phyloP scores from a whole-genome alignment of 805 yeast species.

The Teunomyces stri region DNA sequence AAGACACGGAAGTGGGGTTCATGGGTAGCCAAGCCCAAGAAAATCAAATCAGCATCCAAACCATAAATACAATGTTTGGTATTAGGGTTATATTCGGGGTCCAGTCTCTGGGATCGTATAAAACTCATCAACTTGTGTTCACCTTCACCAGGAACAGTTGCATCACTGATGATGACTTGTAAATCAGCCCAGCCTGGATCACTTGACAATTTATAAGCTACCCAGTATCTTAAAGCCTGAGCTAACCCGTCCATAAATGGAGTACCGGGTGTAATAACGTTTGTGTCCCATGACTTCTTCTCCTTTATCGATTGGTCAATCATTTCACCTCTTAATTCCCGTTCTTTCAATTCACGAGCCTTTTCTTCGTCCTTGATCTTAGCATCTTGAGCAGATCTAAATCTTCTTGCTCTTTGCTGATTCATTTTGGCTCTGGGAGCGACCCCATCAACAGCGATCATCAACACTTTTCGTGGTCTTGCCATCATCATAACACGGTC shows the following conservation, averaged over 20 bases:
- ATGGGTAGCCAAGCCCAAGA: constrained; percentile 93
- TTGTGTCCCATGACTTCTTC: constrained; percentile 88
- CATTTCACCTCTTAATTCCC: constrained; percentile 63
- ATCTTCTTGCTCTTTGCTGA: constrained; percentile 92
- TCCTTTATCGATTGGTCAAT: constrained; percentile 74
- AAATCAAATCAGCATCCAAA: constrained; percentile 94
- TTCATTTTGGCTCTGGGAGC: constrained; percentile 99
- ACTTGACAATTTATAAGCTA: constrained; percentile 76
- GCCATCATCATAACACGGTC: constrained; percentile 92
- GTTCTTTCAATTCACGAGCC: constrained; percentile 55
- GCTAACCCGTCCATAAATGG: constrained; percentile 95
- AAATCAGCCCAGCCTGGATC: constrained; percentile 94
- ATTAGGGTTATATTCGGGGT: constrained; percentile 85
- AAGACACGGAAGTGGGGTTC: constrained; percentile 94
- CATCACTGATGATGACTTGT: constrained; percentile 90
- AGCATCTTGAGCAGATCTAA: constrained; percentile 89
- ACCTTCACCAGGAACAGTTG: constrained; percentile 99
- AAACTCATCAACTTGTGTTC: constrained; percentile 98
- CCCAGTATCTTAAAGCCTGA: constrained; percentile 82
- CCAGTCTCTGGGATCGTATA: constrained; percentile 84
- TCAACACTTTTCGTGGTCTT: constrained; percentile 84
- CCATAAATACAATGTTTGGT: constrained; percentile 97
- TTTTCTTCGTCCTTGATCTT: constrained; percentile 71
- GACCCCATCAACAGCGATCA: constrained; percentile 98
- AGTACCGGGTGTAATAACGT: constrained; percentile 98